phyloP scores from a whole-genome alignment of 2,329 filamentous ascomycete genomes.

The Geosmithia morbida region DNA sequence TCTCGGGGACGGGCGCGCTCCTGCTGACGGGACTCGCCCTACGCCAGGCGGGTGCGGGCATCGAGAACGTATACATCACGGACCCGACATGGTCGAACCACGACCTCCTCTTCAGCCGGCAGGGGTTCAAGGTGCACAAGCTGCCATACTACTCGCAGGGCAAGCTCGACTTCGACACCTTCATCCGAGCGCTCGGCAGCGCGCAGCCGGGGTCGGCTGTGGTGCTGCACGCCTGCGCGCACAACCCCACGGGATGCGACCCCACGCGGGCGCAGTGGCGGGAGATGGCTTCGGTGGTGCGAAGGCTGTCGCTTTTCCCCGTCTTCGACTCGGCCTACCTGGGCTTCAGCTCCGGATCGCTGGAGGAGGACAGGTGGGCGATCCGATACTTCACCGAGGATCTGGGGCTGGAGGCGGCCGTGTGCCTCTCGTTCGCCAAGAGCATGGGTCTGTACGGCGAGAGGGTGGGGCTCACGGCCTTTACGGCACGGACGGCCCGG shows the following conservation, averaged over 20 bases:
- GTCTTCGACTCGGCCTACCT: slow-evolving; percentile 23
- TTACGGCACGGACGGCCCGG: slow-evolving; percentile 11
- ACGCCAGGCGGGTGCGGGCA: slow-evolving; percentile 8
- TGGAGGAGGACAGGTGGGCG: slow-evolving; percentile 17
- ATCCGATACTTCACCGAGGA: slow-evolving; percentile 17
- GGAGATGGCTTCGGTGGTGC: slow-evolving; percentile 13
- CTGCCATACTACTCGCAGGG: slow-evolving; percentile 19
- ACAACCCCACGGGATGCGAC: slow-evolving; percentile 23
- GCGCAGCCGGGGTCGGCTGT: slow-evolving; percentile 13
- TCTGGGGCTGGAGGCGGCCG: slow-evolving; percentile 30
- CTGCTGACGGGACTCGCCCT: slow-evolving; percentile 18
- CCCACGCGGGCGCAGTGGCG: slow-evolving; percentile 17
- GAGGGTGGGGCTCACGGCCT: slow-evolving; percentile 13
- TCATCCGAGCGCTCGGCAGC: slow-evolving; percentile 10
- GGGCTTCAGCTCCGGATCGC: slow-evolving; percentile 18
- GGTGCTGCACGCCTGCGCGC: slow-evolving; percentile 20
- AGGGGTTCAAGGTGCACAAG: slow-evolving; percentile 16
- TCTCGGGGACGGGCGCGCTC: slow-evolving; percentile 25
- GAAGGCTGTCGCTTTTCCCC: slow-evolving; percentile 13
- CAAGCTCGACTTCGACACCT: slow-evolving; percentile 16
- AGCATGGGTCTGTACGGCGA: slow-evolving; percentile 34
- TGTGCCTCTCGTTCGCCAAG: slow-evolving; percentile 49
- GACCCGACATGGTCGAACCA: slow-evolving; percentile 28
- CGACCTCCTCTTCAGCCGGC: slow-evolving; percentile 16
- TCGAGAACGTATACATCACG: slow-evolving; percentile 19